Conservation (phyloP, 2,329 filamentous ascomycete genomes). For the Xylaria polymorpha region DNA sequence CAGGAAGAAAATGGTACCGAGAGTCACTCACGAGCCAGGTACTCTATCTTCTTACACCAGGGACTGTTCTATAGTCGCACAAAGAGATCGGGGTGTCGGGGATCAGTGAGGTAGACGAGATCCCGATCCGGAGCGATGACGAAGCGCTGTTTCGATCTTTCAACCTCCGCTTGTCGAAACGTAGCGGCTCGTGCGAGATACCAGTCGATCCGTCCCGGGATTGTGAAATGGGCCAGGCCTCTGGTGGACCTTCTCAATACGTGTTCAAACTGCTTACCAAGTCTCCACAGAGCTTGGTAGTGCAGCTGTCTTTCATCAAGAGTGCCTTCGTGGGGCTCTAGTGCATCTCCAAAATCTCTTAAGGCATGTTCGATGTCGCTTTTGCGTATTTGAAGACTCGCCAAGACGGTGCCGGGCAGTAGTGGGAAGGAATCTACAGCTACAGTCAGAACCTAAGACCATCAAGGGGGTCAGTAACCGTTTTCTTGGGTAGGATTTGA, state of each 20-base stretch:
- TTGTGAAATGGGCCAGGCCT: too few species aligned
- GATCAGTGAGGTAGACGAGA: conserved; percentile 25
- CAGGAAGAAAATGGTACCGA: too few species aligned
- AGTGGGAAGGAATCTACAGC: neutral
- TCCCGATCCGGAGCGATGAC: conserved; percentile 4
- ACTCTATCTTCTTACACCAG: conserved; percentile 12
- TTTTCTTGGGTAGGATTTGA: neutral
- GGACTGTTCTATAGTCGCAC: conserved; percentile 1
- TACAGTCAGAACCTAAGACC: neutral
- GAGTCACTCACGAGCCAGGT: neutral
- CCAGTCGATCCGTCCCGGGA: neutral
- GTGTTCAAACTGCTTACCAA: too few species aligned
- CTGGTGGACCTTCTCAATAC: neutral
- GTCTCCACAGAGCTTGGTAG: neutral
- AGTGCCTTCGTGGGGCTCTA: too few species aligned
- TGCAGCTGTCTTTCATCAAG: neutral
- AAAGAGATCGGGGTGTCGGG: neutral
- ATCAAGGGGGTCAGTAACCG: neutral
- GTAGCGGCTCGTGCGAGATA: neutral
- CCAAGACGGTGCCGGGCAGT: neutral
- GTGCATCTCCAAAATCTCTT: too few species aligned
- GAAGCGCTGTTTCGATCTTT: conserved; percentile 4
- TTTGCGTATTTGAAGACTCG: neutral
- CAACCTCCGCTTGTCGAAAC: neutral
- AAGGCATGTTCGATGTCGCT: neutral